Percentiles rank a stretch among this genome's conserved stretches.
phyloP scores from a whole-genome alignment of 169 alveolate species.

The Nephromyces sp. region DNA sequence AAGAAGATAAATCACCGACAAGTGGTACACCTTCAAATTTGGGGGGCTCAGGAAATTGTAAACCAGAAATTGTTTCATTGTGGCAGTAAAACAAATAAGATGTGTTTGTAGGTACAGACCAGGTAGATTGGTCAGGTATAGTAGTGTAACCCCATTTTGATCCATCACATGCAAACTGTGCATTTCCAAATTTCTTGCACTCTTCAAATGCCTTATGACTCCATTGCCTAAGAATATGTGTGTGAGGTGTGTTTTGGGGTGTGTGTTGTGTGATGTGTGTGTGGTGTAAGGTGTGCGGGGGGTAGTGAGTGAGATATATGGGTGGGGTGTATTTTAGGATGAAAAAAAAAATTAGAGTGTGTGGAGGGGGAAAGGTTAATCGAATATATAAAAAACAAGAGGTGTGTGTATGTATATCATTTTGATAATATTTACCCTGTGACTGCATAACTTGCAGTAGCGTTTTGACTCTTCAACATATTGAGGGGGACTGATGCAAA shows the following conservation, averaged over 20 bases:
- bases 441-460: not conserved
- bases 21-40: constrained; percentile 19
- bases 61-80: constrained; percentile 64
- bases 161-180: not conserved
- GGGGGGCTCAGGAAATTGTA: constrained; percentile 43
- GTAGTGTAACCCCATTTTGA: not conserved
- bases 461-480: not conserved
- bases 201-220: not conserved
- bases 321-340: not conserved
- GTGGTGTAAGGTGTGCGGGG: not conserved
- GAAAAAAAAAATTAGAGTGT: not conserved
- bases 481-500: not conserved
- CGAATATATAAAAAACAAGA: not conserved
- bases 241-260: not conserved
- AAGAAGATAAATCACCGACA: constrained; percentile 50
- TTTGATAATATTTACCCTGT: not conserved
- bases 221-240: not conserved
- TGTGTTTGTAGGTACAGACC: not conserved
- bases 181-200: not conserved
- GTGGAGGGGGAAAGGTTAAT: not conserved
- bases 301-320: not conserved
- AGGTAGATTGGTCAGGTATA: not conserved
- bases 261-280: not conserved
- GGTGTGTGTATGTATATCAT: not conserved
- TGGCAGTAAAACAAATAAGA: constrained; percentile 57